Evolutionary conservation across 129 eudicot species (phyloP), one percentile per base, ranked within the genome.

Genomic region (Oenanthe sinensis): DNA sequence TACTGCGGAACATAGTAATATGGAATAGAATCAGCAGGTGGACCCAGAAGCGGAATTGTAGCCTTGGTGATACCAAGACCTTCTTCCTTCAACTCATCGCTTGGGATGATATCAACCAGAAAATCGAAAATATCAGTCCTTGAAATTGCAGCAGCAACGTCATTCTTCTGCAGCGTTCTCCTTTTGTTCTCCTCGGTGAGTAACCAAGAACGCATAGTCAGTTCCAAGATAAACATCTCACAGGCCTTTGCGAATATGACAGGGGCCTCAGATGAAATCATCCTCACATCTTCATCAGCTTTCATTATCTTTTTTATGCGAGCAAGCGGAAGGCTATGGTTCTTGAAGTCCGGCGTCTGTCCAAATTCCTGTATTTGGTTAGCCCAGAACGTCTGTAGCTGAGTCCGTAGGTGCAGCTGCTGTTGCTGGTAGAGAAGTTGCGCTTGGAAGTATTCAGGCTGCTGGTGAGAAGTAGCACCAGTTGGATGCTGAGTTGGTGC

Each of bases 131-230:
- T 81, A 48, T 86, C 89, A 54, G 87, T 83, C 30, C 85, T 83
- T 4, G 87, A 80, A 40, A 83, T 86, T 12, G 89, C 89, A n/a
- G 89, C 89, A 20, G 89, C 89, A 28, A 86, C 83, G 37, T 86
- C 89, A 75, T 86, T 86, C 89, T 83, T 86, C 83, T 86, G 89
- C 15, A 86, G 85, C 4, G 89, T 84, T 70, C 90, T 67, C 77
- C 87, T 78, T 54, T 84, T 83, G 87, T 86, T 86, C 42, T 86
- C 90, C 36, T 86, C 90, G 2, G 88, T 82, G 44, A 81, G 83
- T 71, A 81, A 74, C 88, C 88, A 85, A 28, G 89, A 83, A 3
- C 89, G 84, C 44, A 83, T 60, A 9, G 88, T 85, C 30, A 85
- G 82, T 77, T 85, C 88, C 76, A 85, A 43, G 77, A 85, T 82